Evolutionary conservation across 2,329 filamentous ascomycete species (phyloP).

Genomic region (Diaporthe aspalathi): DNA sequence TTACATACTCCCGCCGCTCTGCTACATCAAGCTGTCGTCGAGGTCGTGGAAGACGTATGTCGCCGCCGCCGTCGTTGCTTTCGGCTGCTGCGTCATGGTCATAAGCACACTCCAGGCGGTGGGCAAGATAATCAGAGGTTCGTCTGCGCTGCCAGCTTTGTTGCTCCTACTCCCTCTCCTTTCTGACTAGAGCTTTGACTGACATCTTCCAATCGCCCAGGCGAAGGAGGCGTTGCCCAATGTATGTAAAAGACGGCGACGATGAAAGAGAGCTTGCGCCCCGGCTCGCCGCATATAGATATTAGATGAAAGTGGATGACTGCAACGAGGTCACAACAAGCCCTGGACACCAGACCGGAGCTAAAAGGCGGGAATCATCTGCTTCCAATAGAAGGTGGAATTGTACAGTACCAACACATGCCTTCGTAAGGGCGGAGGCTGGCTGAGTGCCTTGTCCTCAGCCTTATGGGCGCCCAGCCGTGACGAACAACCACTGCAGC

Average conservation of each 20-base stretch:
- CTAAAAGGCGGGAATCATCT: neutral
- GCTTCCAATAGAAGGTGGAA: slow-evolving; percentile 8
- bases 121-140: slow-evolving; percentile 47
- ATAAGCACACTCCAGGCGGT: slow-evolving; percentile 47
- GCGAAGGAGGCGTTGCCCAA: slow-evolving; percentile 45
- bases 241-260: slow-evolving; percentile 41
- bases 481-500: neutral
- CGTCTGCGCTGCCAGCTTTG: neutral
- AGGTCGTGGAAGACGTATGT: slow-evolving; percentile 54
- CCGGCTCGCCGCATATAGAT: slow-evolving; percentile 15
- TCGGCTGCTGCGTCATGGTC: slow-evolving; percentile 47
- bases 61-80: slow-evolving; percentile 45
- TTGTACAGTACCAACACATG: neutral
- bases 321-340: slow-evolving; percentile 8
- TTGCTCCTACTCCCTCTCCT: too few relatives aligned
- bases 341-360: slow-evolving; percentile 3
- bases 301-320: slow-evolving; percentile 19
- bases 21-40: slow-evolving; percentile 92
- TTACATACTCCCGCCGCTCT: slow-evolving; percentile 94
- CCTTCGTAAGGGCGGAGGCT: neutral
- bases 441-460: neutral
- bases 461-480: slow-evolving; percentile 17
- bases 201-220: slow-evolving; percentile 36
- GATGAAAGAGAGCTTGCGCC: neutral
- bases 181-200: neutral